Evolutionary conservation across 305 asterid genomes (phyloP).

Genomic region (Ajuga reptans): DNA sequence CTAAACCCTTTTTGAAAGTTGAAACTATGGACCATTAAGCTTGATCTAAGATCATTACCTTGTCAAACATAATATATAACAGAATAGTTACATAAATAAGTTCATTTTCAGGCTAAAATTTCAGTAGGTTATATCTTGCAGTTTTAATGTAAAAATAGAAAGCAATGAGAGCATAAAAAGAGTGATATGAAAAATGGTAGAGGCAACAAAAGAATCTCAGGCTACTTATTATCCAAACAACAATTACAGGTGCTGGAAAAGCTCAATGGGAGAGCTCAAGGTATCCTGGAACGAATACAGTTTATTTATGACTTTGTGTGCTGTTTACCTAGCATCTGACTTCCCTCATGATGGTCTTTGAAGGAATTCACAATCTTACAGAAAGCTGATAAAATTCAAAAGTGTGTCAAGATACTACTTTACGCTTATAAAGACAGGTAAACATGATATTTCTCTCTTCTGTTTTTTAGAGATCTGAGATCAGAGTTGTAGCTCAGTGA

Average conservation of each 20-base stretch:
- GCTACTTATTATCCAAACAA: neutral
- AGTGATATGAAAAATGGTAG: neutral
- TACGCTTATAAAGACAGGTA: neutral
- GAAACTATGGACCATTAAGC: neutral
- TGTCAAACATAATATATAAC: neutral
- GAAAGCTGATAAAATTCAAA: neutral
- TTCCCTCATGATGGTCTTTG: neutral
- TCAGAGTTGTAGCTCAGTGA: neutral
- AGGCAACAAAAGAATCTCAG: neutral
- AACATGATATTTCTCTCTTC: neutral
- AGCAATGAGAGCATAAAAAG: neutral
- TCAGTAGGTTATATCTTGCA: neutral
- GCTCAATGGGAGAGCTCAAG: constrained; percentile 6
- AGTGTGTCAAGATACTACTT: neutral
- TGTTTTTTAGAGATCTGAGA: neutral
- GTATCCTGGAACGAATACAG: neutral
- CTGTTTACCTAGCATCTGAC: neutral
- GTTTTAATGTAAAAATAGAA: neutral
- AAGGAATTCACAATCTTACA: neutral
- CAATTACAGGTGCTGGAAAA: neutral
- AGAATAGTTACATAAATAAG: neutral
- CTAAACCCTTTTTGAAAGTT: neutral
- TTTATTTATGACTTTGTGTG: neutral
- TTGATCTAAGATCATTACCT: neutral
- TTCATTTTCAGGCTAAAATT: neutral